Evolutionary conservation across 768 basidiomycete genomes (phyloP).

Genomic region (Lyophyllum shimeji): DNA sequence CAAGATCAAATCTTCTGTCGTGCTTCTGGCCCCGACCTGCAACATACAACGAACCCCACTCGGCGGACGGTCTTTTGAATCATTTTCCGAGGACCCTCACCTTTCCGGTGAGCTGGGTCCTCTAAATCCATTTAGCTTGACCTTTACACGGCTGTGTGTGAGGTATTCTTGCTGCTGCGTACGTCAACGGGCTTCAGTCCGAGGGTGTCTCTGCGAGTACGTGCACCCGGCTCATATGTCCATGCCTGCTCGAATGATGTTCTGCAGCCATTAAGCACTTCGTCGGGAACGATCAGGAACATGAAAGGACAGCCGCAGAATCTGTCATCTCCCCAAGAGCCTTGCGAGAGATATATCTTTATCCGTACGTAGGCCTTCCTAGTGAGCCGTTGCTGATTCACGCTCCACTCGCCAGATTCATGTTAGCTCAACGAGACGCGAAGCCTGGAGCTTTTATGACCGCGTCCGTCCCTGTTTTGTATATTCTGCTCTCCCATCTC

Average conservation of each 20-base stretch:
- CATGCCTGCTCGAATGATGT: not conserved
- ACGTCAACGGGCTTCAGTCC: slow-evolving; percentile 67
- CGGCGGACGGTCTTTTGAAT: slow-evolving; percentile 66
- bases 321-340: slow-evolving; percentile 66
- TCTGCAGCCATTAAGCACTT: slow-evolving; percentile 70
- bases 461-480: slow-evolving; percentile 34
- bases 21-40: slow-evolving; percentile 72
- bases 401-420: slow-evolving; percentile 42
- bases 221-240: slow-evolving; percentile 12
- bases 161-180: slow-evolving; percentile 64
- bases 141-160: slow-evolving; percentile 5
- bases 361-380: slow-evolving; percentile 44
- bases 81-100: slow-evolving; percentile 71
- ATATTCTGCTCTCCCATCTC: not conserved
- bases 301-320: slow-evolving; percentile 63
- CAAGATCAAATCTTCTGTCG: slow-evolving; percentile 61
- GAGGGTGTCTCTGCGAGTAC: slow-evolving; percentile 61
- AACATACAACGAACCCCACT: slow-evolving; percentile 70
- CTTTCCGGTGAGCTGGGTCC: slow-evolving; percentile 47
- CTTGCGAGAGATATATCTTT: slow-evolving; percentile 70
- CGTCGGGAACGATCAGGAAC: slow-evolving; percentile 73
- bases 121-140: not conserved
- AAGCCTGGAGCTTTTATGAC: slow-evolving; percentile 70
- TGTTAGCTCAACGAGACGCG: slow-evolving; percentile 65
- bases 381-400: not conserved